These are phyloP conservation scores for Aspergillus brunneoviolaceus DNA, from an alignment of 2,329 filamentous ascomycete genomes.

Conservation along the genomic window DNA sequence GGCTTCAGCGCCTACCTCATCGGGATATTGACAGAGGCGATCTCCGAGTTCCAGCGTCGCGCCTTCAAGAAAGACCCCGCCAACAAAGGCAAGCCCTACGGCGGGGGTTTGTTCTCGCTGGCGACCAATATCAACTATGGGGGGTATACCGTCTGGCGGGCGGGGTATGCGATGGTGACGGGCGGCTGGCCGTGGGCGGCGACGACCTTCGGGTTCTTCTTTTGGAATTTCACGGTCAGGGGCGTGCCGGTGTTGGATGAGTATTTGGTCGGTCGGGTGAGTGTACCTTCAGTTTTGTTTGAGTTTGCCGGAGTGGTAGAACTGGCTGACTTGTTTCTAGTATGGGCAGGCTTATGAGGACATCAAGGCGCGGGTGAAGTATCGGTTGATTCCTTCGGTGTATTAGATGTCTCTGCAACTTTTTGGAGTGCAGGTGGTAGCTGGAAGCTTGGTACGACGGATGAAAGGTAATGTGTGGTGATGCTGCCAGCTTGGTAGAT, in stretches of 20 bases:
- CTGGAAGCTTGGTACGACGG: no score
- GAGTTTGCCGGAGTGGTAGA: no score
- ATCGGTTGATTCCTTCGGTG: constrained; percentile 13
- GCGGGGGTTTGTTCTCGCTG: constrained; percentile 50
- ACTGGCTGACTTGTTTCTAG: neutral
- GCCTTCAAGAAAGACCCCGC: constrained; percentile 51
- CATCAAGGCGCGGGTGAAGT: constrained; percentile 10
- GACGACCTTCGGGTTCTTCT: constrained; percentile 42
- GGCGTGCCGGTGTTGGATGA: constrained; percentile 51
- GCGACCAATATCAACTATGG: constrained; percentile 58
- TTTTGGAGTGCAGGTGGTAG: no score
- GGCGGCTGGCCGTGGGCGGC: constrained; percentile 50
- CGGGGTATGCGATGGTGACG: constrained; percentile 49
- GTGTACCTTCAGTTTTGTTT: neutral
- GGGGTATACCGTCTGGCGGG: constrained; percentile 53
- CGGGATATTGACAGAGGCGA: constrained; percentile 56
- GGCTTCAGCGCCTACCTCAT: constrained; percentile 52
- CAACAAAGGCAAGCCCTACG: constrained; percentile 55
- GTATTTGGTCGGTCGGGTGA: constrained; percentile 46
- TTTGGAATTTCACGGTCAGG: constrained; percentile 47
- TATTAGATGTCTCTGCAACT: neutral
- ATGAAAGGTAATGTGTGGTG: no score
- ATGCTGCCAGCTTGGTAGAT: no score
- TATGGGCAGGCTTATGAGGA: constrained; percentile 14
- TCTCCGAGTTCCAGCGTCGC: constrained; percentile 58